Conservation (phyloP, 768 basidiomycete species). For the Hygrophoropsis aurantiaca region DNA sequence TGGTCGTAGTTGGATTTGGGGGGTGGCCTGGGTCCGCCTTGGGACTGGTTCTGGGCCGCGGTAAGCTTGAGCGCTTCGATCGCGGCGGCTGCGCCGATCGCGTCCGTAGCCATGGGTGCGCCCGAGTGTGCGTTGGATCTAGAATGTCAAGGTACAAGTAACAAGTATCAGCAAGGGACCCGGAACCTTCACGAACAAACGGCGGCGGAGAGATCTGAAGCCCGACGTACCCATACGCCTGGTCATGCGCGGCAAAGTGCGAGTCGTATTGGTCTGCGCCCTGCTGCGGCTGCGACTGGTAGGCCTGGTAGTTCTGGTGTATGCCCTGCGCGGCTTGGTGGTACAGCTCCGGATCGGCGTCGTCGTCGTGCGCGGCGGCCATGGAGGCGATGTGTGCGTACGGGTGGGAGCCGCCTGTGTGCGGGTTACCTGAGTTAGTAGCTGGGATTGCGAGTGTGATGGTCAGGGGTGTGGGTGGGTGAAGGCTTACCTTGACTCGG, state of each 20-base stretch:
- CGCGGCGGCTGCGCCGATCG: slow-evolving; percentile 29
- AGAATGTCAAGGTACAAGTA: neutral
- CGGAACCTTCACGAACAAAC: neutral
- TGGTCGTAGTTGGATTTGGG: no score
- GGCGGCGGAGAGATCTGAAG: no score
- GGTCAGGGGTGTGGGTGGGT: neutral
- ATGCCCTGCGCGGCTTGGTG: slow-evolving; percentile 21
- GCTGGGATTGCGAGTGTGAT: no score
- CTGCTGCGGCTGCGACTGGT: slow-evolving; percentile 7
- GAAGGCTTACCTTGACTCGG: neutral
- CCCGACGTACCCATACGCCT: slow-evolving; percentile 32
- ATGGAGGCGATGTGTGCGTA: slow-evolving; percentile 15
- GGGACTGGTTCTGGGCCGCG: slow-evolving; percentile 7
- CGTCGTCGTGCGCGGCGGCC: slow-evolving; percentile 14
- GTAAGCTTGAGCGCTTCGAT: slow-evolving; percentile 30
- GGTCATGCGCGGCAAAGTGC: slow-evolving; percentile 26
- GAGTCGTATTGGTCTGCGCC: slow-evolving; percentile 10
- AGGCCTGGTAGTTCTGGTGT: slow-evolving; percentile 18
- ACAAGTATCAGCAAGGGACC: neutral
- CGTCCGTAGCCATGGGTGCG: slow-evolving; percentile 24
- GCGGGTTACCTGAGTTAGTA: slow-evolving; percentile 1
- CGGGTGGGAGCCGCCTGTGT: slow-evolving; percentile 18
- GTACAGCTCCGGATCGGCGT: slow-evolving; percentile 16
- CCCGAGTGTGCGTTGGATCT: slow-evolving; percentile 15
- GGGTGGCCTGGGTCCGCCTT: no score